Base-by-base conservation (phyloP, 164 flowering plant species). In the Annona cherimola region DNA sequence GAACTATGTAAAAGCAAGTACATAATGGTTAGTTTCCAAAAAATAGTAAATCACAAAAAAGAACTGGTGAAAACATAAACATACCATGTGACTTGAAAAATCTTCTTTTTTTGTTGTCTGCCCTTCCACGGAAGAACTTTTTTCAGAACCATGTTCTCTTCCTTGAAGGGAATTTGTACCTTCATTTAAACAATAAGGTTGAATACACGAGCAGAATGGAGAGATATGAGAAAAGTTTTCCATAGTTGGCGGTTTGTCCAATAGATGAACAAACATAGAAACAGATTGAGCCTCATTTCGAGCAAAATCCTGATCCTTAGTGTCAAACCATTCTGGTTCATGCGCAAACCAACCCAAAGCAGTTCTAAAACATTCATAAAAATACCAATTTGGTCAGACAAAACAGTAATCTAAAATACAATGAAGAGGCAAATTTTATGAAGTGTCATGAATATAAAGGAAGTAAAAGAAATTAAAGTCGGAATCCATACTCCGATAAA, bases 271-370 rank as follows among this genome's bases (percentile, higher is more conserved):
- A 86, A 92, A 93, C 39, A 86, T 45, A 63, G 88, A 86, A 72
- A 96, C 84, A 76, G 99, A 93, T 67, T 87, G 97, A 77, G 97
- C 97, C 85, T 96, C 99, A 74, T 88, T 85, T 71, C 79, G 93
- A 67, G 97, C 77, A 84, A 90, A 96, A 79, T 79, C 83, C 80
- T 75, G 75, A 78, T 81, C 83, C 66, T 82, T 86, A n/a, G 74
- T 77, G 40, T 93, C 97, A 80, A 76, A 89, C 97, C 97, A 96
- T 71, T 92, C 97, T 50, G 97, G 96, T 66, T 86, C 88, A 84
- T 78, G 80, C 69, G 97, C 93, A 88, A 96, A 96, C 97, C 97
- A 96, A 61, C 93, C 95, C 78, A 96, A 78, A 40, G 92, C 82
- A 9, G 97, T 90, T 81, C 99, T 91, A 90, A 19, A 78, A 72